Conservation (phyloP, 139 green algal species). For the Marvania coccoides region DNA sequence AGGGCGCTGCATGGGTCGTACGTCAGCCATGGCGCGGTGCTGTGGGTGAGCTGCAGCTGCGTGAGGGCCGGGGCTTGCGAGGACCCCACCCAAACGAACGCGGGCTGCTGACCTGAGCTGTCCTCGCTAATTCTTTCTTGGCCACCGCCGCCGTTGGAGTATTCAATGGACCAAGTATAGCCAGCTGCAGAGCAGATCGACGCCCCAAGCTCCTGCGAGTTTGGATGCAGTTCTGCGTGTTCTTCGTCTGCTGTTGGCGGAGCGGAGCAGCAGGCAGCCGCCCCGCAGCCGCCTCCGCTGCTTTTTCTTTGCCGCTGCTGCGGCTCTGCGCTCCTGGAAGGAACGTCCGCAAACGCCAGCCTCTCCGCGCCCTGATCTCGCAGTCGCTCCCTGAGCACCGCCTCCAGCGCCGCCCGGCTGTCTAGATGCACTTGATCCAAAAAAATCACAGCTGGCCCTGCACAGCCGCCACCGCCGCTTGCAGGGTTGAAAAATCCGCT, state of each 20-base stretch:
- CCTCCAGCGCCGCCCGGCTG: conserved; percentile 10
- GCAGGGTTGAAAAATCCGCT: neutral
- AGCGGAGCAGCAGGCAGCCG: neutral
- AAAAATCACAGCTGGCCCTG: conserved; percentile 29
- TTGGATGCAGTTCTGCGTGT: too few species aligned
- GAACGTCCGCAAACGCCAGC: conserved; percentile 3
- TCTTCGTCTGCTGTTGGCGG: neutral
- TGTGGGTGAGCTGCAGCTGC: conserved; percentile 61
- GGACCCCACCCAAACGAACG: conserved; percentile 54
- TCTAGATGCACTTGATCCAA: conserved; percentile 50
- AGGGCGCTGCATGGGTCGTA: conserved; percentile 22
- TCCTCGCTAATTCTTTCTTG: too few species aligned
- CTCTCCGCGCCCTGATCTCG: neutral
- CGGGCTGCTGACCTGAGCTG: too few species aligned
- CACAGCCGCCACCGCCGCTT: neutral
- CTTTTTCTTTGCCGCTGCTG: conserved; percentile 4
- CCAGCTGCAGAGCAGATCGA: too few species aligned
- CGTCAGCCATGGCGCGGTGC: conserved; percentile 34
- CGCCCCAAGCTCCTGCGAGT: too few species aligned
- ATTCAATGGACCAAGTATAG: too few species aligned
- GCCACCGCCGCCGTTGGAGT: too few species aligned
- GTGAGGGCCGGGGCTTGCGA: conserved; percentile 27
- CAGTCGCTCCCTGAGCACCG: neutral
- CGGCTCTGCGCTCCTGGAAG: neutral
- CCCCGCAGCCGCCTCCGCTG: neutral